Evolutionary conservation across 1,284 basidiomycete species (phyloP).

Genomic region (Rhodotorula sp.): DNA sequence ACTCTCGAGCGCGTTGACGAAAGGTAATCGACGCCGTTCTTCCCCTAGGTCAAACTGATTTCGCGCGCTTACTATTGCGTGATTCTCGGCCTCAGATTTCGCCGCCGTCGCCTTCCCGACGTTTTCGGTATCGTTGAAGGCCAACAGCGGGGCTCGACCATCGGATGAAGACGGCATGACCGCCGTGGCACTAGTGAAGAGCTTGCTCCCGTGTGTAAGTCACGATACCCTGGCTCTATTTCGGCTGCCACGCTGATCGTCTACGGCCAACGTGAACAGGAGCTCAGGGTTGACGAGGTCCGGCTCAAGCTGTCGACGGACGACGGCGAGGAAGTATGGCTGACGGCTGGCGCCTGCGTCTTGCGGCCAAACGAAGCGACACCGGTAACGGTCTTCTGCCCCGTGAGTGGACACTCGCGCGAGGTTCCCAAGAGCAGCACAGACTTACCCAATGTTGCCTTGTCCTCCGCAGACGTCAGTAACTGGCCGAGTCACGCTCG

Average conservation of each 20-base stretch:
- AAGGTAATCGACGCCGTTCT: slow-evolving; percentile 53
- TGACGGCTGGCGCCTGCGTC: slow-evolving; percentile 50
- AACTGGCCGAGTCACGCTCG: slow-evolving; percentile 54
- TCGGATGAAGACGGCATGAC: slow-evolving; percentile 64
- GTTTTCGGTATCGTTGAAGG: slow-evolving; percentile 57
- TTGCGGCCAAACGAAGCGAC: slow-evolving; percentile 58
- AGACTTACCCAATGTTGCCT: background rate
- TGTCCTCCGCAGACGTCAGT: slow-evolving; percentile 58
- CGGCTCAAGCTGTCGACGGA: slow-evolving; percentile 48
- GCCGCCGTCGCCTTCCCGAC: slow-evolving; percentile 65
- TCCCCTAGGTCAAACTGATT: too few species aligned
- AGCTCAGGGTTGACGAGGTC: slow-evolving; percentile 44
- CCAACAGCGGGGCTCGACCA: slow-evolving; percentile 55
- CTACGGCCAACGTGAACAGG: slow-evolving; percentile 29
- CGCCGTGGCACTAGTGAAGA: slow-evolving; percentile 60
- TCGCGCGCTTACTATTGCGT: too few species aligned
- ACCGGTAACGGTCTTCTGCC: slow-evolving; percentile 61
- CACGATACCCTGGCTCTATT: background rate
- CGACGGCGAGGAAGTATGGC: slow-evolving; percentile 53
- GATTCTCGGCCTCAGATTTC: slow-evolving; percentile 55
- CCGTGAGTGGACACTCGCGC: slow-evolving; percentile 55
- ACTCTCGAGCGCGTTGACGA: slow-evolving; percentile 57
- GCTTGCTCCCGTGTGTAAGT: slow-evolving; percentile 70
- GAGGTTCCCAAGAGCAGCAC: too few species aligned
- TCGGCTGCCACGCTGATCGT: background rate